Percentiles rank a stretch among this genome's conserved stretches.
These are phyloP conservation scores for Dothistroma septosporum DNA, from an alignment of 2,329 filamentous ascomycete species.

Conservation along the genomic window DNA sequence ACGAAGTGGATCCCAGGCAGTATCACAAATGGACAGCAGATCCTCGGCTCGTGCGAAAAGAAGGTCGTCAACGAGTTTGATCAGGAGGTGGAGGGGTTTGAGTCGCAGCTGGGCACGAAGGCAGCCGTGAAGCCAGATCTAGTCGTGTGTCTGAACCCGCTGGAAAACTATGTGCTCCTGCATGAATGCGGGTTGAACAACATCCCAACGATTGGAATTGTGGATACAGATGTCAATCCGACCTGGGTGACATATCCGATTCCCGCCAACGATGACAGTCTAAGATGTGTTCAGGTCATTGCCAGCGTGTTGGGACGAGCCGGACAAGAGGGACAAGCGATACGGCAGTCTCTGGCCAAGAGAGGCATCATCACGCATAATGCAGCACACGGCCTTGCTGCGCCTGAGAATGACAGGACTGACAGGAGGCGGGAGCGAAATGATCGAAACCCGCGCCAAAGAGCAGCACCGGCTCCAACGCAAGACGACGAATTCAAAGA, in stretches of 20 bases:
- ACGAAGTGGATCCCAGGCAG: constrained; percentile 87
- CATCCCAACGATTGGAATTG: constrained; percentile 89
- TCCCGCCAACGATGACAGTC: constrained; percentile 93
- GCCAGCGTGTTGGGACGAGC: constrained; percentile 81
- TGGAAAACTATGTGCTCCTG: constrained; percentile 86
- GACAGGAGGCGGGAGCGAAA: not conserved
- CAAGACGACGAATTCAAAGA: constrained; percentile 13
- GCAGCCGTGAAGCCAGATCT: constrained; percentile 77
- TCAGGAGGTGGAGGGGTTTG: constrained; percentile 58
- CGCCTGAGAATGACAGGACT: constrained; percentile 16
- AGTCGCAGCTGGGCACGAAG: constrained; percentile 59
- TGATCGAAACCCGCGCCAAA: not conserved
- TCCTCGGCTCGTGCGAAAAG: constrained; percentile 65
- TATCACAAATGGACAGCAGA: constrained; percentile 89
- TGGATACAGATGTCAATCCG: constrained; percentile 90
- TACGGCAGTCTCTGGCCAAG: constrained; percentile 60
- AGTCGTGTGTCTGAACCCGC: constrained; percentile 85
- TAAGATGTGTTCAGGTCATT: constrained; percentile 76
- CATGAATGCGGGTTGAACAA: constrained; percentile 86
- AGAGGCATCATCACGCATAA: constrained; percentile 59
- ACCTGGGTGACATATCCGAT: constrained; percentile 96
- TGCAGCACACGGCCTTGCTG: constrained; percentile 33
- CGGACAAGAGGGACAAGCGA: constrained; percentile 69
- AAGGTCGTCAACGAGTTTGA: constrained; percentile 78
- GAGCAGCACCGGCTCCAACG: not conserved